Percentiles rank a stretch among this genome's conserved stretches.
Evolutionary conservation across 257 asterid species (phyloP).

Genomic region (Solanum megistacrolobum): DNA sequence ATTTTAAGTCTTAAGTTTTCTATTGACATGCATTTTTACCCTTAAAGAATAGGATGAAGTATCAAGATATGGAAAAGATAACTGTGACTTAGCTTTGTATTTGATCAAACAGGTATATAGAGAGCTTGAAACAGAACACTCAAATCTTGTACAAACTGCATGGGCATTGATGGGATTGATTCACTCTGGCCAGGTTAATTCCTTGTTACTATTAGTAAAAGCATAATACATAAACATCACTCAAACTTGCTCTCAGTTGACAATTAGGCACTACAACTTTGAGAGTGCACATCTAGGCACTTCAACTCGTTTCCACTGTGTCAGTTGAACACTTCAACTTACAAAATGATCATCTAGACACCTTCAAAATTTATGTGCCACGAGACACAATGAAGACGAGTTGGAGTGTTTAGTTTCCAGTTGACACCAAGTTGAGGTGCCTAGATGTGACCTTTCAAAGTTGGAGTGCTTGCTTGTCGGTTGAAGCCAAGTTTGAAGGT

Average conservation of each 20-base stretch:
- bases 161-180: conserved; percentile 81
- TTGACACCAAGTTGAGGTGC: neutral
- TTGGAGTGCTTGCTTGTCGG: no score
- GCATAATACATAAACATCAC: neutral
- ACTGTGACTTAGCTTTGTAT: neutral
- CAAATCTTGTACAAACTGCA: conserved; percentile 72
- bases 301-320: neutral
- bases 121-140: conserved; percentile 40
- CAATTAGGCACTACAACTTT: neutral
- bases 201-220: neutral
- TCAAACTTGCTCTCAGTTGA: no score
- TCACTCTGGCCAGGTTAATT: conserved; percentile 56
- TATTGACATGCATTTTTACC: neutral
- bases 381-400: neutral
- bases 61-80: neutral
- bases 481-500: no score
- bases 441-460: no score
- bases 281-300: neutral
- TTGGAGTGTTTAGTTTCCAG: neutral
- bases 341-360: neutral
- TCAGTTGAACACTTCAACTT: neutral
- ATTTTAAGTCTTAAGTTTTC: neutral
- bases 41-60: neutral
- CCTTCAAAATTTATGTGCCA: neutral
- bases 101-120: conserved; percentile 35